These are phyloP conservation scores for Flaveria robusta DNA, from an alignment of 129 eudicot species.

Conservation along the genomic window DNA sequence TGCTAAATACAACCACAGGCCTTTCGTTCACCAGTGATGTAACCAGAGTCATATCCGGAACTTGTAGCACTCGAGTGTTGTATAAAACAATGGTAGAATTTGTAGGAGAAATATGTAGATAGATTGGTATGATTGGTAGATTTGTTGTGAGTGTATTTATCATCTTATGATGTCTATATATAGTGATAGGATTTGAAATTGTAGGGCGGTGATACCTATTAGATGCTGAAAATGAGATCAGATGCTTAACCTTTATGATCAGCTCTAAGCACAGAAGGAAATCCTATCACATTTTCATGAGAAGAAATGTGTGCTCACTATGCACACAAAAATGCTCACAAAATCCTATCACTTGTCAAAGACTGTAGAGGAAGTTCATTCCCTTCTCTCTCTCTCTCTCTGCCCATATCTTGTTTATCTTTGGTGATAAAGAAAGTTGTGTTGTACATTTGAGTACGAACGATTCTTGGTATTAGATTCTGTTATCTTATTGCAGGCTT, in stretches of 20 bases:
- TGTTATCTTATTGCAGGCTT: slow-evolving; percentile 29
- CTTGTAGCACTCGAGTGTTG: neutral
- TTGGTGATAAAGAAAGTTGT: slow-evolving; percentile 27
- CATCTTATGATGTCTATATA: slow-evolving; percentile 32
- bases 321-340: neutral
- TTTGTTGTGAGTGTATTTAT: slow-evolving; percentile 26
- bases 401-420: slow-evolving; percentile 31
- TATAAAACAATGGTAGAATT: neutral
- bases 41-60: slow-evolving; percentile 37
- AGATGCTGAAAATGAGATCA: slow-evolving; percentile 34
- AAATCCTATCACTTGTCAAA: slow-evolving; percentile 3
- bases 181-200: slow-evolving; percentile 27
- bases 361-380: neutral
- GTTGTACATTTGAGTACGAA: slow-evolving; percentile 34
- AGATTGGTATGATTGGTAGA: neutral
- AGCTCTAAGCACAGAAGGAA: neutral
- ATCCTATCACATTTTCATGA: neutral
- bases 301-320: neutral
- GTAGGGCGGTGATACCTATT: slow-evolving; percentile 20
- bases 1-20: slow-evolving; percentile 70
- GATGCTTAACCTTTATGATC: neutral
- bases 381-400: neutral
- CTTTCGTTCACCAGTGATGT: slow-evolving; percentile 38
- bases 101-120: slow-evolving; percentile 2
- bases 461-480: slow-evolving; percentile 35